These are phyloP conservation scores for Vicia faba DNA, from an alignment of 306 rosid species.

Conservation along the genomic window DNA sequence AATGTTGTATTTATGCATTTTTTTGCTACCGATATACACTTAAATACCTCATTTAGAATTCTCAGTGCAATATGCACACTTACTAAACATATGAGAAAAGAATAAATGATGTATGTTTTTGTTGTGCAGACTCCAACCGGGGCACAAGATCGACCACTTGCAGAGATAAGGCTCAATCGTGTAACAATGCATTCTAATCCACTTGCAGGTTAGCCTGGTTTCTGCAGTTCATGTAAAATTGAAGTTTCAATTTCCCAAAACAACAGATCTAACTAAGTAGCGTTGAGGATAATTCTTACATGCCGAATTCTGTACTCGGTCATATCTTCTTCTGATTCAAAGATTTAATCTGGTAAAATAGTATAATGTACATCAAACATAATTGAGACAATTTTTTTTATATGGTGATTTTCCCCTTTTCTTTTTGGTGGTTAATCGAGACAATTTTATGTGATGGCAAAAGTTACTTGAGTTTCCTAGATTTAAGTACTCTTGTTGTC, in stretches of 20 bases:
- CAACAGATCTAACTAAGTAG: slow-evolving; percentile 15
- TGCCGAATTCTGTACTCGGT: slow-evolving; percentile 20
- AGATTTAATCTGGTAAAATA: slow-evolving; percentile 33
- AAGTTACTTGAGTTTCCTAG: not conserved
- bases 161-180: slow-evolving; percentile 91
- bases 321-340: slow-evolving; percentile 12
- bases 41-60: not conserved
- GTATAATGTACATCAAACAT: slow-evolving; percentile 30
- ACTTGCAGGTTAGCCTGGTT: slow-evolving; percentile 63
- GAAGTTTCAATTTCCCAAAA: not conserved
- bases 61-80: not conserved
- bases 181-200: slow-evolving; percentile 88
- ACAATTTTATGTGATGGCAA: not conserved
- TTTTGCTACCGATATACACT: not conserved
- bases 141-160: slow-evolving; percentile 90
- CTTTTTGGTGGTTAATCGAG: too few species aligned
- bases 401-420: too few species aligned
- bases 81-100: not conserved
- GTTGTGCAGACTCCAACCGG: slow-evolving; percentile 88
- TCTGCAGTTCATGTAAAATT: slow-evolving; percentile 16
- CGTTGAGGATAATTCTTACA: slow-evolving; percentile 18
- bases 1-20: not conserved
- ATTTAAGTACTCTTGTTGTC: not conserved
- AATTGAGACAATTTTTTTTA: not conserved
- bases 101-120: not conserved